Percentiles rank a stretch among this genome's conserved stretches.
These are phyloP conservation scores for Teunomyces panamensis DNA, from an alignment of 805 yeast genomes.

Conservation along the genomic window DNA sequence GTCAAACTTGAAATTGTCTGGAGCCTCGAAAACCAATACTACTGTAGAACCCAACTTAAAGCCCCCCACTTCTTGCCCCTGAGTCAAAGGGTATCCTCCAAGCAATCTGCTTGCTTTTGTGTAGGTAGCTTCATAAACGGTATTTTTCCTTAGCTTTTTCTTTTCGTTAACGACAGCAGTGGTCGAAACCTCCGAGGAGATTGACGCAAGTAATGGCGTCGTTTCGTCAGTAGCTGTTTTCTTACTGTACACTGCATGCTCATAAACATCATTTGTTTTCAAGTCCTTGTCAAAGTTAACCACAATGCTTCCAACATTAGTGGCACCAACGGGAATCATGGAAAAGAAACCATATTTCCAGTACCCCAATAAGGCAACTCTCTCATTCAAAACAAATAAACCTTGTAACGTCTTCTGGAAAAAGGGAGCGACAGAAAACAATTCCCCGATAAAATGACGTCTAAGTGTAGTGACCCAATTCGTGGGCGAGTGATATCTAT, in stretches of 20 bases:
- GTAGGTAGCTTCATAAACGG: slow-evolving; percentile 94
- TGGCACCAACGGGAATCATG: slow-evolving; percentile 99
- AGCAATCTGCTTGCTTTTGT: slow-evolving; percentile 69
- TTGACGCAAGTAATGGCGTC: slow-evolving; percentile 23
- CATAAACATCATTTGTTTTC: slow-evolving; percentile 73
- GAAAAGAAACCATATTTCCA: slow-evolving; percentile 97
- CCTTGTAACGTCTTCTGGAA: slow-evolving; percentile 86
- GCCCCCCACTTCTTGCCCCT: slow-evolving; percentile 97
- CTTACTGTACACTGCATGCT: slow-evolving; percentile 37
- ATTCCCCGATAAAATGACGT: slow-evolving; percentile 93
- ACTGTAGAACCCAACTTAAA: slow-evolving; percentile 94
- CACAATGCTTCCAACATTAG: slow-evolving; percentile 94
- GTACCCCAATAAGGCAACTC: slow-evolving; percentile 91
- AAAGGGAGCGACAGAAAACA: slow-evolving; percentile 94
- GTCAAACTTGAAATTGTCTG: slow-evolving; percentile 68
- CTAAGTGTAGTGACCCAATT: slow-evolving; percentile 94
- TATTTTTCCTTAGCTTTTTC: slow-evolving; percentile 57
- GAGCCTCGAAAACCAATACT: slow-evolving; percentile 97
- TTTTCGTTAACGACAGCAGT: slow-evolving; percentile 14
- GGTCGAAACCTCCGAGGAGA: background rate
- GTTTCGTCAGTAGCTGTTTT: slow-evolving; percentile 18
- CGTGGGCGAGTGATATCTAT: slow-evolving; percentile 92
- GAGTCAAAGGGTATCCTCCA: slow-evolving; percentile 83
- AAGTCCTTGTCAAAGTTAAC: slow-evolving; percentile 89
- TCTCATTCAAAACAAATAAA: slow-evolving; percentile 85